Evolutionary conservation across 495 filamentous ascomycete genomes (phyloP).

Genomic region (Cryomyces antarcticus): DNA sequence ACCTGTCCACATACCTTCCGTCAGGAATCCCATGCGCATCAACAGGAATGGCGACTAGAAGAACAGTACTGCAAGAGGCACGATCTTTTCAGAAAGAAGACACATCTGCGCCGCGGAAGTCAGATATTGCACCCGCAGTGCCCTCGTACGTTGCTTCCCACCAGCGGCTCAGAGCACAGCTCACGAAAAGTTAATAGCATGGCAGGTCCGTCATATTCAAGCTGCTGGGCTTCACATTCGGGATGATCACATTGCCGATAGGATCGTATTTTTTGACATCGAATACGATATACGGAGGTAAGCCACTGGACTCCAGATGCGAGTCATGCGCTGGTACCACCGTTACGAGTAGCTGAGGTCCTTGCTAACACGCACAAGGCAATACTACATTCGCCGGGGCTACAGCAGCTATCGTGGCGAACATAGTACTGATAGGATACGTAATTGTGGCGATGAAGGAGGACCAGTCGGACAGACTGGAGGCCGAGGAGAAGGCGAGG

Average conservation of each 20-base stretch:
- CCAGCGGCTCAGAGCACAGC: neutral
- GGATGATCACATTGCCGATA: constrained; percentile 73
- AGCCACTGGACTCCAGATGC: neutral
- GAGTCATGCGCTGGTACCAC: neutral
- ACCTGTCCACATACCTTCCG: neutral
- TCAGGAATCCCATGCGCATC: neutral
- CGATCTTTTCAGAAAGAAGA: constrained; percentile 10
- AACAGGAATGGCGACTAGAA: constrained; percentile 5
- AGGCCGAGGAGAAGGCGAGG: constrained; percentile 33
- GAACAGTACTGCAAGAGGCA: constrained; percentile 12
- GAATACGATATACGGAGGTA: constrained; percentile 58
- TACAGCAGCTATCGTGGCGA: constrained; percentile 70
- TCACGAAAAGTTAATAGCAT: constrained; percentile 4
- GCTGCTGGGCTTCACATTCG: constrained; percentile 70
- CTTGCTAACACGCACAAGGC: constrained; percentile 26
- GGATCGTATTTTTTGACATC: constrained; percentile 71
- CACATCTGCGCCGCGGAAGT: constrained; percentile 8
- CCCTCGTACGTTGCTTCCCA: constrained; percentile 14
- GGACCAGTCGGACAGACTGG: constrained; percentile 45
- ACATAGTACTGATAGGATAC: constrained; percentile 78
- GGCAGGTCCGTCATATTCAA: constrained; percentile 70
- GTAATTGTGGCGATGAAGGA: constrained; percentile 82
- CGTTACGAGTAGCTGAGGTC: neutral
- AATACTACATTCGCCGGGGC: constrained; percentile 75
- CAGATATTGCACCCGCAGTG: constrained; percentile 19